Percentiles rank a stretch among this genome's conserved stretches.
These are phyloP conservation scores for Fusarium compactum DNA, from an alignment of 2,329 filamentous ascomycete genomes.

Conservation along the genomic window DNA sequence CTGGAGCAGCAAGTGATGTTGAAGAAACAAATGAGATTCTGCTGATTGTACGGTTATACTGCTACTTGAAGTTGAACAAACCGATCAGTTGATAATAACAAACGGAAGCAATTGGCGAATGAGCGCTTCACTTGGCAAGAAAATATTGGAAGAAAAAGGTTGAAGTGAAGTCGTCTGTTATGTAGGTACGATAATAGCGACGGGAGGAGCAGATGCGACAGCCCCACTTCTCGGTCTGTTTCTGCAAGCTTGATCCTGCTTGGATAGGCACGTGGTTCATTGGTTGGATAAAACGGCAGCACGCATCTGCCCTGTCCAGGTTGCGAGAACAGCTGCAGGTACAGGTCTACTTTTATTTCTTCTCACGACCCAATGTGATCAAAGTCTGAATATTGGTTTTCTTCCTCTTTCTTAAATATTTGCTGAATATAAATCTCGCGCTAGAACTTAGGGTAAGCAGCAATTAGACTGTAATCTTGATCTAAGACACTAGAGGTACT, in stretches of 20 bases:
- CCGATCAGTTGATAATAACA: slow-evolving; percentile 13
- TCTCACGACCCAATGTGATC: background rate
- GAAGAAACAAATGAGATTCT: background rate
- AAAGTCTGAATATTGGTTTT: background rate
- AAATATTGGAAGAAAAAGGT: slow-evolving; percentile 34
- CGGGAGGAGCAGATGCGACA: slow-evolving; percentile 20
- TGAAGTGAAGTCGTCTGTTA: slow-evolving; percentile 28
- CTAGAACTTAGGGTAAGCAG: background rate
- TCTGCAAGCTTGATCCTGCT: slow-evolving; percentile 24
- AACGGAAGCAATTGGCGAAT: slow-evolving; percentile 15
- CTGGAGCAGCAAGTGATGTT: slow-evolving; percentile 7
- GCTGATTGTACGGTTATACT: background rate
- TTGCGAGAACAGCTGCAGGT: slow-evolving; percentile 4
- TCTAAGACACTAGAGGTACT: background rate
- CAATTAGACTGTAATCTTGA: background rate
- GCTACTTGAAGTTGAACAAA: background rate
- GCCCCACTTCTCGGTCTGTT: slow-evolving; percentile 30
- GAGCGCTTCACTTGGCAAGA: slow-evolving; percentile 6
- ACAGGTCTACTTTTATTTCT: background rate
- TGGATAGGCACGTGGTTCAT: slow-evolving; percentile 49
- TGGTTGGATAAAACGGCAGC: slow-evolving; percentile 44
- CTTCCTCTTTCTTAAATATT: background rate
- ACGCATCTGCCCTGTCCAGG: slow-evolving; percentile 1
- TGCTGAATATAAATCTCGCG: background rate
- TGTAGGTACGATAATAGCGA: slow-evolving; percentile 36